These are phyloP conservation scores for Anacardium occidentale DNA, from an alignment of 345 rosid genomes.

Conservation along the genomic window DNA sequence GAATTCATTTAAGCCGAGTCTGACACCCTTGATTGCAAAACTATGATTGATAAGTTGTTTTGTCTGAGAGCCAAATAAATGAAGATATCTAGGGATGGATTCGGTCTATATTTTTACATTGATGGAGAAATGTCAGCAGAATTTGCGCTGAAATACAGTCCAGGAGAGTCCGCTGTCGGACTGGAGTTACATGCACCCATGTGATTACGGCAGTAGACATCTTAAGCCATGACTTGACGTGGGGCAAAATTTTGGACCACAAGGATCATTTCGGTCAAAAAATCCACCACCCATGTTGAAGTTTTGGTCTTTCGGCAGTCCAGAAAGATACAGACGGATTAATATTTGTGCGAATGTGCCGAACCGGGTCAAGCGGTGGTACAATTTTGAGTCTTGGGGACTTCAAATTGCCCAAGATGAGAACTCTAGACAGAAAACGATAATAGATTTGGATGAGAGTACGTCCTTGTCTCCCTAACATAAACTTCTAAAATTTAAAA, in stretches of 20 bases:
- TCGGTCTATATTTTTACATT: too few species aligned
- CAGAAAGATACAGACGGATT: background rate
- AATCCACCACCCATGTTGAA: background rate
- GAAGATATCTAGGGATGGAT: background rate
- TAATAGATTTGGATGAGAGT: too few species aligned
- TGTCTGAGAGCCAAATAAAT: background rate
- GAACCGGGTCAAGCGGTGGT: background rate
- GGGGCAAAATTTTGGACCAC: constrained; percentile 19
- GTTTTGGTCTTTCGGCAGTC: background rate
- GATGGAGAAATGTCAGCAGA: constrained; percentile 17
- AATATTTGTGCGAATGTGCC: too few species aligned
- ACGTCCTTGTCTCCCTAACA: too few species aligned
- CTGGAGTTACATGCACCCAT: background rate
- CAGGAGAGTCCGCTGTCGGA: constrained; percentile 3
- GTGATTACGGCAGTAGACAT: constrained; percentile 2
- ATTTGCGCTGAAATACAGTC: background rate
- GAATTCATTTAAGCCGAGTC: too few species aligned
- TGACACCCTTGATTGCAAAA: too few species aligned
- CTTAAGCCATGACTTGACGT: background rate
- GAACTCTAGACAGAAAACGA: background rate
- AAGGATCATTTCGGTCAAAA: background rate
- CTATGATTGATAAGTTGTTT: background rate
- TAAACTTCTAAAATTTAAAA: too few species aligned
- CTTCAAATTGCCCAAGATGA: background rate
- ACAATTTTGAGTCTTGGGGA: too few species aligned